Percentiles rank a stretch among this genome's conserved stretches.
Evolutionary conservation across 805 yeast genomes (phyloP).

Genomic region (Ogataea sp.): DNA sequence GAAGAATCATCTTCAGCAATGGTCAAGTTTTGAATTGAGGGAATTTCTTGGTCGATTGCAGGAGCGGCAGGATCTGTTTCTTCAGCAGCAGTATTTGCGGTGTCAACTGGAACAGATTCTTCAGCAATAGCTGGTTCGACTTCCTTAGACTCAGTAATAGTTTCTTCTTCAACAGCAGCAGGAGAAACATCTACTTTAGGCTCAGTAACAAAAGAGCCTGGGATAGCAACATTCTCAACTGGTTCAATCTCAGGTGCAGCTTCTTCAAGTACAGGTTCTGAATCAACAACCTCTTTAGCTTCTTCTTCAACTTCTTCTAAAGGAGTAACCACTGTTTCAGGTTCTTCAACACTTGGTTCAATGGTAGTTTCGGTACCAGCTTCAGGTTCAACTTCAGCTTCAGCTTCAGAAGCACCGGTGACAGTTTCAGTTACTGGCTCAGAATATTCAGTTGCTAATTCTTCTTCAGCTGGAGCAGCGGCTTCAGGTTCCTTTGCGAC

Average conservation of each 20-base stretch:
- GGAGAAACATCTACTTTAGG: conserved; percentile 10
- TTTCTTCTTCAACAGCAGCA: conserved; percentile 2
- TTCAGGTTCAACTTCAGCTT: not conserved
- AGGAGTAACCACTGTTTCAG: not conserved
- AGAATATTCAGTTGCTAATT: not conserved
- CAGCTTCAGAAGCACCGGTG: conserved; percentile 21
- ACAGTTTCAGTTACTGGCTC: too few relatives aligned
- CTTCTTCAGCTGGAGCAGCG: not conserved
- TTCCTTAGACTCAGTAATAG: not conserved
- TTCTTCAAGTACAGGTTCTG: not conserved
- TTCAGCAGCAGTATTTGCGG: not conserved
- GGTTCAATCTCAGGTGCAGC: not conserved
- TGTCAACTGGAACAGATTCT: not conserved
- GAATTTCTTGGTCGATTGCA: conserved; percentile 41
- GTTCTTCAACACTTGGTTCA: not conserved
- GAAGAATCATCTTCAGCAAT: conserved; percentile 30
- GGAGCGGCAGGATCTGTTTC: not conserved
- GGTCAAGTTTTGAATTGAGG: conserved; percentile 52
- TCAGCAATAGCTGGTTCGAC: not conserved
- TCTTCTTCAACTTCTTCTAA: not conserved
- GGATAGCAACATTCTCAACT: not conserved
- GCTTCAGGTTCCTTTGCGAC: not conserved
- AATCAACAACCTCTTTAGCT: not conserved
- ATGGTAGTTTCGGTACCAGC: not conserved
- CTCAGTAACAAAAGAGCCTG: conserved; percentile 6